phyloP scores from a whole-genome alignment of 768 basidiomycete genomes.

The Lanmaoa pseudosensibilis region DNA sequence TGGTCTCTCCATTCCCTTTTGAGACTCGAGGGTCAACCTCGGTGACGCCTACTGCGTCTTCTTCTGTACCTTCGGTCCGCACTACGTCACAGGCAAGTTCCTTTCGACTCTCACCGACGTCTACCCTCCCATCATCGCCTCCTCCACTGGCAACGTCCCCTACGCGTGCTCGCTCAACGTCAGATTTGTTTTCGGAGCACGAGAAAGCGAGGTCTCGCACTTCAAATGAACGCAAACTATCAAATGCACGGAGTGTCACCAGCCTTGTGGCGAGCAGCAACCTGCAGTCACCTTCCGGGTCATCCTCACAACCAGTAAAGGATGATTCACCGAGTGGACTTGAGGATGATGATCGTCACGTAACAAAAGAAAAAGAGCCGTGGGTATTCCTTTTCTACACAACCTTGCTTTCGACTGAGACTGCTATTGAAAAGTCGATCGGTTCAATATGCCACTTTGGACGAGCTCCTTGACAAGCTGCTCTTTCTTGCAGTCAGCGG shows the following conservation, averaged over 20 bases:
- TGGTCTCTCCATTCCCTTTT: slow-evolving; percentile 53
- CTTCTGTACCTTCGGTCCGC: slow-evolving; percentile 36
- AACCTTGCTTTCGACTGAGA: slow-evolving; percentile 12
- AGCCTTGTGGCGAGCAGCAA: slow-evolving; percentile 25
- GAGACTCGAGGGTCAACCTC: slow-evolving; percentile 50
- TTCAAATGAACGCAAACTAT: slow-evolving; percentile 30
- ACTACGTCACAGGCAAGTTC: slow-evolving; percentile 33
- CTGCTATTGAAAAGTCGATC: slow-evolving; percentile 43
- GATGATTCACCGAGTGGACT: slow-evolving; percentile 17
- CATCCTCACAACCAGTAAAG: slow-evolving; percentile 14
- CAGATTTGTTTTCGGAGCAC: slow-evolving; percentile 46
- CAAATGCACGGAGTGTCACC: slow-evolving; percentile 30
- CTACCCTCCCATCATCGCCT: slow-evolving; percentile 38
- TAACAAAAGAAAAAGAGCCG: slow-evolving; percentile 50
- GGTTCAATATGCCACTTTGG: slow-evolving; percentile 71
- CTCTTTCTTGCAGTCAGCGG: slow-evolving; percentile 82
- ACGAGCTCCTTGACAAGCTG: slow-evolving; percentile 79
- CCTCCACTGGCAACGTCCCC: slow-evolving; percentile 47
- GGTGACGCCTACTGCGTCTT: slow-evolving; percentile 52
- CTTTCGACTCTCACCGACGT: slow-evolving; percentile 32
- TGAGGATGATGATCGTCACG: slow-evolving; percentile 27
- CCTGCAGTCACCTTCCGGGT: slow-evolving; percentile 18
- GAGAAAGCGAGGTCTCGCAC: slow-evolving; percentile 38
- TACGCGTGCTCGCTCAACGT: slow-evolving; percentile 54
- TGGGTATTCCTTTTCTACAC: slow-evolving; percentile 34